Evolutionary conservation across 2,329 filamentous ascomycete genomes (phyloP).

Genomic region (Hypoxylon rubiginosum): DNA sequence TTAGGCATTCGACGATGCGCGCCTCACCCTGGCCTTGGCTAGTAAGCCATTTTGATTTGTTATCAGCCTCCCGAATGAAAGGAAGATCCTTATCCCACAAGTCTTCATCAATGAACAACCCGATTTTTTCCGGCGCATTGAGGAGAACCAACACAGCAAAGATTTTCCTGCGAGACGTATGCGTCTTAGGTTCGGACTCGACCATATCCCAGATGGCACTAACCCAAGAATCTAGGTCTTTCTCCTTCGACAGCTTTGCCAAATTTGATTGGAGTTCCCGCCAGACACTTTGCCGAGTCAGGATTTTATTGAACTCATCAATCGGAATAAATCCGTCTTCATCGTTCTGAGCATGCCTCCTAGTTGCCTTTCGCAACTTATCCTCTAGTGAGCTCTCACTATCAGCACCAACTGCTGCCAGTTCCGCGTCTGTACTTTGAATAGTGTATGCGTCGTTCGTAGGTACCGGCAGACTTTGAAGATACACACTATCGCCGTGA

Average conservation of each 20-base stretch:
- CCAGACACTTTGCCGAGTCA: constrained; percentile 5
- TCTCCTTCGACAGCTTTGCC: background rate
- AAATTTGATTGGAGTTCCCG: constrained; percentile 5
- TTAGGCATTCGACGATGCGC: constrained; percentile 1
- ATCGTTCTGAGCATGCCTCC: background rate
- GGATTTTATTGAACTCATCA: constrained; percentile 14
- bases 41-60: constrained; percentile 3
- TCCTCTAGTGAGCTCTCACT: background rate
- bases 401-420: background rate
- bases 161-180: constrained; percentile 20
- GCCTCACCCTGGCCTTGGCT: background rate
- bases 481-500: background rate
- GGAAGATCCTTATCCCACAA: constrained; percentile 23
- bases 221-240: constrained; percentile 3
- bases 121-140: background rate
- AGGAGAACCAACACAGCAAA: constrained; percentile 15
- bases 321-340: constrained; percentile 15
- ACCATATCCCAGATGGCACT: constrained; percentile 9
- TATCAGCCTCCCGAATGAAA: background rate
- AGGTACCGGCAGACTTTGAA: background rate
- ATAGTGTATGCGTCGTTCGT: too few relatives aligned
- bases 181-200: background rate
- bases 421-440: too few relatives aligned
- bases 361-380: background rate
- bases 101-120: constrained; percentile 13